These are phyloP conservation scores for Suillus hirtellus DNA, from an alignment of 768 basidiomycete species.

Conservation along the genomic window DNA sequence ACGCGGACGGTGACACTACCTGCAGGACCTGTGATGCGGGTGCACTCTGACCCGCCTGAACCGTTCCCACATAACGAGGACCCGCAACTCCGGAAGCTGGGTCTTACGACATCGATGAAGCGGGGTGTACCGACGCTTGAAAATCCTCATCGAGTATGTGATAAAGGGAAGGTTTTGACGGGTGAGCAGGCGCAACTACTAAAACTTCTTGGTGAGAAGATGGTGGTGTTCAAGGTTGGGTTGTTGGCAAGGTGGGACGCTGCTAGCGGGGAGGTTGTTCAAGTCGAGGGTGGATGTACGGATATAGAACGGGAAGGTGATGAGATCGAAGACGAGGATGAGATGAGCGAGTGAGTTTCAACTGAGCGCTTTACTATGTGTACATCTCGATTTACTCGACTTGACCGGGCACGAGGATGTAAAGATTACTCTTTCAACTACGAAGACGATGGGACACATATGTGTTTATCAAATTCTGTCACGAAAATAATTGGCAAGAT, in stretches of 20 bases:
- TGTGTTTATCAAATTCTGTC: no score
- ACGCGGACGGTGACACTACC: constrained; percentile 74
- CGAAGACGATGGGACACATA: no score
- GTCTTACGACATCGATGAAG: constrained; percentile 80
- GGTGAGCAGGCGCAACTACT: constrained; percentile 90
- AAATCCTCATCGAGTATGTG: constrained; percentile 81
- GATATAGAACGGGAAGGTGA: constrained; percentile 33
- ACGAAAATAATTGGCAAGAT: no score
- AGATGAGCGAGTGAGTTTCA: constrained; percentile 52
- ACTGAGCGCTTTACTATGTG: neutral
- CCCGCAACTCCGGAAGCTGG: constrained; percentile 91
- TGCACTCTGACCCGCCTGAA: constrained; percentile 76
- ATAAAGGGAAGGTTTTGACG: constrained; percentile 75
- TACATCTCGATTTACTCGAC: neutral
- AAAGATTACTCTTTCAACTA: no score
- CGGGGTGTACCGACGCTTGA: constrained; percentile 86
- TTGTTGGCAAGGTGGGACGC: constrained; percentile 74
- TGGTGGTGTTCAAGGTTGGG: constrained; percentile 82
- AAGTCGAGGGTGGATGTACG: constrained; percentile 48
- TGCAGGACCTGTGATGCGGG: constrained; percentile 81
- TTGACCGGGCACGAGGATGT: no score
- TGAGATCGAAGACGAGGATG: constrained; percentile 42
- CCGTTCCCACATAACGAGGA: constrained; percentile 98
- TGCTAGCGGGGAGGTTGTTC: constrained; percentile 59
- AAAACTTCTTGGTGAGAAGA: constrained; percentile 86